Conservation (phyloP, 2,329 filamentous ascomycete genomes). For the Colletotrichum incanum region DNA sequence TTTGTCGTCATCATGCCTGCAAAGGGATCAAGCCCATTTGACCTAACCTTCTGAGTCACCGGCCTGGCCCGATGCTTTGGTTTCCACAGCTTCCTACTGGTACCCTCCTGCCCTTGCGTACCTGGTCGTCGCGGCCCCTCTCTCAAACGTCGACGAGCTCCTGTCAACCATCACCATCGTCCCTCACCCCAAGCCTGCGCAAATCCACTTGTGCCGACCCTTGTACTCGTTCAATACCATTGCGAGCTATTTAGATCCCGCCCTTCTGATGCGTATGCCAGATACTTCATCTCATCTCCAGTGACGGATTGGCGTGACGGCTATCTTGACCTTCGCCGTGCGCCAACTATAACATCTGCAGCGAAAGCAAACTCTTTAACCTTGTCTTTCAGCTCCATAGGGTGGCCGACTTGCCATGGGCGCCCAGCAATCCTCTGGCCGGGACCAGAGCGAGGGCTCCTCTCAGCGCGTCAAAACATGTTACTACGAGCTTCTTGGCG, state of each 20-base stretch:
- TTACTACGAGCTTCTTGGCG: slow-evolving; percentile 87
- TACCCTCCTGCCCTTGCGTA: neutral
- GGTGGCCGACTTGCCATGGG: slow-evolving; percentile 60
- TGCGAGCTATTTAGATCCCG: no score
- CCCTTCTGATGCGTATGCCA: no score
- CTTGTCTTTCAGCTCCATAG: neutral
- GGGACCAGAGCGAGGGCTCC: slow-evolving; percentile 46
- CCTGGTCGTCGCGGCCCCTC: neutral
- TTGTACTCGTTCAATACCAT: no score
- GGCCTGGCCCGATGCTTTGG: neutral
- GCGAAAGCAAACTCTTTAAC: neutral
- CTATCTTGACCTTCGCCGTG: neutral
- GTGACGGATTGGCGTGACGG: no score
- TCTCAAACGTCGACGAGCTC: neutral
- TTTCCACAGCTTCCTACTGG: neutral
- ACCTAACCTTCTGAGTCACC: slow-evolving; percentile 1
- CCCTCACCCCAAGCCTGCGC: no score
- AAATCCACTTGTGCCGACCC: no score
- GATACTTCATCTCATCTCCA: no score
- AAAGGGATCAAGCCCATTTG: neutral
- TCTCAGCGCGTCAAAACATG: slow-evolving; percentile 72
- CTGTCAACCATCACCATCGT: neutral
- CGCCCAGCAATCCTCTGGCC: slow-evolving; percentile 68
- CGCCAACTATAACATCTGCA: neutral
- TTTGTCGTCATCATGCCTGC: neutral